Evolutionary conservation across 228 moss, liverwort and hornwort species (phyloP).

Genomic region (Sphagnum magellanicum): DNA sequence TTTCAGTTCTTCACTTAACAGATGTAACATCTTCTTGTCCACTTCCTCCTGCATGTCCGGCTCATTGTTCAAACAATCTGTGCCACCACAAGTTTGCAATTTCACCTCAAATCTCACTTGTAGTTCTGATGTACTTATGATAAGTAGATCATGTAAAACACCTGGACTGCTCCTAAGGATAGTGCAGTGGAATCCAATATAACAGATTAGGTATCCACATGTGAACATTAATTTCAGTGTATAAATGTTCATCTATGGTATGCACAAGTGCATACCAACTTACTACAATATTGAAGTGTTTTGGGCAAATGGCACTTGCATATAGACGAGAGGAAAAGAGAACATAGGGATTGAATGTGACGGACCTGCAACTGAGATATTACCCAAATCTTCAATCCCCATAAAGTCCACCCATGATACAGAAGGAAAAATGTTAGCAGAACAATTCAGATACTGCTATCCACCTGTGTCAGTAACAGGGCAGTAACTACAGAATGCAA

Average conservation of each 20-base stretch:
- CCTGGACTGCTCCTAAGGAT: not conserved
- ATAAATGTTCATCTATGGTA: no score
- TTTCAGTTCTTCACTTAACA: conserved; percentile 7
- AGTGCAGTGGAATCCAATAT: not conserved
- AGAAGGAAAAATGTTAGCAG: not conserved
- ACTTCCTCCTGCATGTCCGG: not conserved
- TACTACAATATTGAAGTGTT: no score
- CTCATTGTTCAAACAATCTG: not conserved
- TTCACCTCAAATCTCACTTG: not conserved
- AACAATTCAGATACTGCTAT: not conserved
- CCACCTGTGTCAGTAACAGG: not conserved
- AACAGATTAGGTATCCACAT: not conserved
- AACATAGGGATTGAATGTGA: not conserved
- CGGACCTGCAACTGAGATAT: not conserved
- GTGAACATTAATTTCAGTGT: no score
- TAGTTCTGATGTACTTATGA: not conserved
- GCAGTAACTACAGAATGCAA: not conserved
- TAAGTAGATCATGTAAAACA: not conserved
- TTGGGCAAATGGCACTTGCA: no score
- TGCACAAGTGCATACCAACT: no score
- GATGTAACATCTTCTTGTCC: not conserved
- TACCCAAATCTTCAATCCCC: not conserved
- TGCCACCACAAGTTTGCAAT: not conserved
- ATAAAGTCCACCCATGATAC: not conserved
- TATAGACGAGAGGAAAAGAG: no score